phyloP scores from a whole-genome alignment of 2,329 filamentous ascomycete genomes.

The Didymella lethalis region DNA sequence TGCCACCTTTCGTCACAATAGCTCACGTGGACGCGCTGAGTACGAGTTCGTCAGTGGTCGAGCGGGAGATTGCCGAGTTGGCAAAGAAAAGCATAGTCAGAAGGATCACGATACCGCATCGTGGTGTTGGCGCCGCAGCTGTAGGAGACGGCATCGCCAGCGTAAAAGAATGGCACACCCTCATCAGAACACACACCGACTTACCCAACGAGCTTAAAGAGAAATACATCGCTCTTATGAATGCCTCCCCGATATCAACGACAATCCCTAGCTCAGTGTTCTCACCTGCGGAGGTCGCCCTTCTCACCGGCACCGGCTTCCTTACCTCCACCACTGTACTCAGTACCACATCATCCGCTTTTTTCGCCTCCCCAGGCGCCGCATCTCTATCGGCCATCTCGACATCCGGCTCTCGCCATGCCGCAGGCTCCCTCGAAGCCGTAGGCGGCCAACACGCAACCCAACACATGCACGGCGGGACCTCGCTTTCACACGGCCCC shows the following conservation, averaged over 20 bases:
- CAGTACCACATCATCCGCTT: conserved; percentile 47
- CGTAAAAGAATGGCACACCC: conserved; percentile 57
- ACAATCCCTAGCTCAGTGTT: conserved; percentile 55
- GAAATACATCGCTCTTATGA: conserved; percentile 63
- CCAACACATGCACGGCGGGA: conserved; percentile 71
- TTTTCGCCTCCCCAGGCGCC: conserved; percentile 54
- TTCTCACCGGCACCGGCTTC: conserved; percentile 72
- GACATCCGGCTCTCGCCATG: conserved; percentile 66
- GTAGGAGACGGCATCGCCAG: conserved; percentile 72
- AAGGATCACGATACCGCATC: conserved; percentile 68
- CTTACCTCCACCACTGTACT: conserved; percentile 60
- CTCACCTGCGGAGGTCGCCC: conserved; percentile 59
- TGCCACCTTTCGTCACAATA: conserved; percentile 71
- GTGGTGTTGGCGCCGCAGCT: conserved; percentile 64
- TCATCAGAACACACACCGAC: conserved; percentile 35
- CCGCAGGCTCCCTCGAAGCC: conserved; percentile 72
- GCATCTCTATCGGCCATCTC: conserved; percentile 65
- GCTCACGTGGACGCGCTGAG: conserved; percentile 72
- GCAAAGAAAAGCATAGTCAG: conserved; percentile 64
- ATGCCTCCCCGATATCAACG: conserved; percentile 58
- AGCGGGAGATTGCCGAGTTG: conserved; percentile 72
- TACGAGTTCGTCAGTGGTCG: conserved; percentile 67
- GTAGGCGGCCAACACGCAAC: conserved; percentile 73
- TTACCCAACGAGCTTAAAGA: conserved; percentile 42
- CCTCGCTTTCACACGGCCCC: conserved; percentile 41